phyloP scores from a whole-genome alignment of 176 grass and related monocot genomes.

The Juncus effusus region DNA sequence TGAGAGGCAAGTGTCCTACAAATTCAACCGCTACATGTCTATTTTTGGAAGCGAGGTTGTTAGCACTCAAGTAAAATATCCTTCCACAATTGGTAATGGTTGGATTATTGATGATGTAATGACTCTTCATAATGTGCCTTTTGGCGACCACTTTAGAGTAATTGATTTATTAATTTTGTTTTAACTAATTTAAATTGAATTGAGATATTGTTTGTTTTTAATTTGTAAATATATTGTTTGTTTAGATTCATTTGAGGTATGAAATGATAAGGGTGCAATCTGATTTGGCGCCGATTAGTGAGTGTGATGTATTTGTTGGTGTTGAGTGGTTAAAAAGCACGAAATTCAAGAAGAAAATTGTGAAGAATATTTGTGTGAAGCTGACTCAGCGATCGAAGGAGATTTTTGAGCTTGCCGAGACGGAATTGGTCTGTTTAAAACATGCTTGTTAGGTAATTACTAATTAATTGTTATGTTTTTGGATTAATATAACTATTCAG shows the following conservation, averaged over 20 bases:
- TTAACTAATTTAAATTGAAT: background rate
- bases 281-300: constrained; percentile 22
- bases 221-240: background rate
- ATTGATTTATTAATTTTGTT: background rate
- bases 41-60: constrained; percentile 77
- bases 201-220: background rate
- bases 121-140: constrained; percentile 66
- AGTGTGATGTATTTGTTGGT: constrained; percentile 56
- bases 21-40: constrained; percentile 68
- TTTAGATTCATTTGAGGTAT: constrained; percentile 61
- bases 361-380: constrained; percentile 64
- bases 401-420: constrained; percentile 59
- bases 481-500: too few relatives aligned
- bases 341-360: constrained; percentile 66
- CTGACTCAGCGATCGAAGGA: constrained; percentile 60
- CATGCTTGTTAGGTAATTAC: background rate
- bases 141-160: constrained; percentile 68
- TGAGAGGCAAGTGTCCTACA: constrained; percentile 63
- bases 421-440: constrained; percentile 40
- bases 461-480: too few relatives aligned
- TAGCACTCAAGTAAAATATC: constrained; percentile 57
- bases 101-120: constrained; percentile 66
- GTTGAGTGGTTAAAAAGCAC: constrained; percentile 71
- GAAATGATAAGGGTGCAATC: constrained; percentile 27
- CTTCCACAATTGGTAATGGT: constrained; percentile 37